Percentiles rank a stretch among this genome's conserved stretches.
phyloP scores from a whole-genome alignment of 495 filamentous ascomycete species.

The Neurospora intermedia region DNA sequence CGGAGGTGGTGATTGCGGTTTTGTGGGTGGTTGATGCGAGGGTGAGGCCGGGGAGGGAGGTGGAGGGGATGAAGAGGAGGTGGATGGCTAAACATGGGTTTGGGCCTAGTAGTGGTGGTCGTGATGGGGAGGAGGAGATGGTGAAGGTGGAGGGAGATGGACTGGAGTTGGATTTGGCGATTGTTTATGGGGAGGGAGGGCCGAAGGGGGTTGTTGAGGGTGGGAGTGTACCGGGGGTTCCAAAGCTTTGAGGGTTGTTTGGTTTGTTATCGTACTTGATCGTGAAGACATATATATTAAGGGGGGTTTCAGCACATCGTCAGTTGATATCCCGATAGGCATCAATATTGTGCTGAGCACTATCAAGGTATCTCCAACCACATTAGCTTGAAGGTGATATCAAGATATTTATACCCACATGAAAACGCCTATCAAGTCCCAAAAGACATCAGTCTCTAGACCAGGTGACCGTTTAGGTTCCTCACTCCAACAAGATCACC shows the following conservation, averaged over 20 bases:
- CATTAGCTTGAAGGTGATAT: not conserved
- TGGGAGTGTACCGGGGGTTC: not conserved
- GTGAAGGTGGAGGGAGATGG: not conserved
- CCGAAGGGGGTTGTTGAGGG: not conserved
- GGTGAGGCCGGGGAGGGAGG: constrained; percentile 12
- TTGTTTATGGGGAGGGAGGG: constrained; percentile 11
- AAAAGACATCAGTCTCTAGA: not conserved
- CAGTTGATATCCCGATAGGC: not conserved
- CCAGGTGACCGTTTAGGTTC: not conserved
- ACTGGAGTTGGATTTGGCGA: constrained; percentile 14
- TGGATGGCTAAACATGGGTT: constrained; percentile 20
- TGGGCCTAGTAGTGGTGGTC: constrained; percentile 1
- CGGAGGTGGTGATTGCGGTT: constrained; percentile 25
- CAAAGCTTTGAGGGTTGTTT: constrained; percentile 1
- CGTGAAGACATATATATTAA: too few relatives aligned
- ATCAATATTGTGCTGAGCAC: not conserved
- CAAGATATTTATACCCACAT: not conserved
- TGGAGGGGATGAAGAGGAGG: constrained; percentile 19
- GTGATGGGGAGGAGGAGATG: not conserved
- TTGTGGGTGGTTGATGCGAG: constrained; percentile 23
- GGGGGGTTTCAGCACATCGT: not conserved
- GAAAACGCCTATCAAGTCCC: not conserved
- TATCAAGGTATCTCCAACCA: not conserved
- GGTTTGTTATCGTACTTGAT: not conserved
- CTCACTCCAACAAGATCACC: not conserved